Conservation (phyloP, 2,329 filamentous ascomycete species). For the Didymella segeticola region DNA sequence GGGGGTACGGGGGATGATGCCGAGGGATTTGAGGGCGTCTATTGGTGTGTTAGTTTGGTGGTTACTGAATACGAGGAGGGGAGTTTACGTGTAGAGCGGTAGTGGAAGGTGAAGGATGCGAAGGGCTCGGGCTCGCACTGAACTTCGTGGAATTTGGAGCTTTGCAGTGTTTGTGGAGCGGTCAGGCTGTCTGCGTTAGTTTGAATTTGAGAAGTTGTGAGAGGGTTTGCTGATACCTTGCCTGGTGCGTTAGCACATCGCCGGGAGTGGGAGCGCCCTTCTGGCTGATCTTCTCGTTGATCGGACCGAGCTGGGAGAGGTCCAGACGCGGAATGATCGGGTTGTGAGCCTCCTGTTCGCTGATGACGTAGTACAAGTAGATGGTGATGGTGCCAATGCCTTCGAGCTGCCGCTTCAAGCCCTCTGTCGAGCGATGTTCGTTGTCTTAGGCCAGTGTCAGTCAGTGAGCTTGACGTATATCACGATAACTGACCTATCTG, state of each 20-base stretch:
- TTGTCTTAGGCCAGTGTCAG: constrained; percentile 6
- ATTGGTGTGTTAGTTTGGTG: neutral
- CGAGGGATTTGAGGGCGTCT: constrained; percentile 36
- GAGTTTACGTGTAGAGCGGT: constrained; percentile 17
- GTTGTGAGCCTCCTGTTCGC: neutral
- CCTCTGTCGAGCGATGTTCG: neutral
- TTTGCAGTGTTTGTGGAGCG: constrained; percentile 5
- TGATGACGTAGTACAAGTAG: constrained; percentile 14
- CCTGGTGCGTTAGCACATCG: constrained; percentile 12
- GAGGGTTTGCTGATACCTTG: neutral
- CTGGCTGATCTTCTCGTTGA: constrained; percentile 27
- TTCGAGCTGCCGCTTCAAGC: constrained; percentile 2
- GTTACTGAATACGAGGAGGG: too few relatives aligned
- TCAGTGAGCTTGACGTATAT: too few relatives aligned
- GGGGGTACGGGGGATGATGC: constrained; percentile 35
- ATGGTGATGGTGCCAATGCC: constrained; percentile 24
- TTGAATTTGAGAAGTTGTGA: too few relatives aligned
- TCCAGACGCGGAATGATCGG: constrained; percentile 25
- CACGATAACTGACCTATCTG: constrained; percentile 9
- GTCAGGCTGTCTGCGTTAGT: constrained; percentile 2
- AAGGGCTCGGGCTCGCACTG: constrained; percentile 14
- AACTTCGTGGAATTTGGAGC: constrained; percentile 2
- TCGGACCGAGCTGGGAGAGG: constrained; percentile 6
- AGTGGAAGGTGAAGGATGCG: constrained; percentile 30
- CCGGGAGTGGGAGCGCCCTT: constrained; percentile 18